These are phyloP conservation scores for Amanita phalloides DNA, from an alignment of 768 basidiomycete species.

Conservation along the genomic window DNA sequence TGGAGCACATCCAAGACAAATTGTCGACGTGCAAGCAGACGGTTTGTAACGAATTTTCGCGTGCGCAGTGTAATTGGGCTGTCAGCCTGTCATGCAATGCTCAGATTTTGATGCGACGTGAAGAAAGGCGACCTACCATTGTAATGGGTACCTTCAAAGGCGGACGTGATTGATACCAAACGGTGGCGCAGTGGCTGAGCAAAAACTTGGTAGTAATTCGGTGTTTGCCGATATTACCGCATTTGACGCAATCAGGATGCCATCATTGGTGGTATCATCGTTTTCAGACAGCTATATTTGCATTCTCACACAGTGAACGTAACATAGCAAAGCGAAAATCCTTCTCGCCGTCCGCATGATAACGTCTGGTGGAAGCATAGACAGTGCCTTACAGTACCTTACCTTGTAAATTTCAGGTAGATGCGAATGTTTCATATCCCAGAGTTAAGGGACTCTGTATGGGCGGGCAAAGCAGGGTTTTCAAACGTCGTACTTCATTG, in stretches of 20 bases:
- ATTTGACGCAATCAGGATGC: no score
- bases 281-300: no score
- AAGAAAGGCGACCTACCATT: constrained; percentile 22
- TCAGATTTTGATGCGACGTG: constrained; percentile 3
- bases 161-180: constrained; percentile 19
- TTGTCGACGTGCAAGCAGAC: constrained; percentile 91
- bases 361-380: no score
- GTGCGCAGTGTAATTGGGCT: constrained; percentile 90
- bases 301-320: no score
- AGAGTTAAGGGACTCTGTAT: background rate
- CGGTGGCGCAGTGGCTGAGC: constrained; percentile 21
- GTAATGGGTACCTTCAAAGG: constrained; percentile 11
- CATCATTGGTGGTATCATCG: no score
- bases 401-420: no score
- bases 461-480: no score
- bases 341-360: no score
- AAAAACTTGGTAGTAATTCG: constrained; percentile 33
- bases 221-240: constrained; percentile 24
- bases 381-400: no score
- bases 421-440: no score
- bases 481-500: no score
- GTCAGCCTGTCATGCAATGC: constrained; percentile 45
- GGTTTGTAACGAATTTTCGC: constrained; percentile 99
- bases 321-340: no score
- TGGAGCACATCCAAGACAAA: constrained; percentile 93